These are phyloP conservation scores for Talaromyces islandicus DNA, from an alignment of 2,329 filamentous ascomycete genomes.

Conservation along the genomic window DNA sequence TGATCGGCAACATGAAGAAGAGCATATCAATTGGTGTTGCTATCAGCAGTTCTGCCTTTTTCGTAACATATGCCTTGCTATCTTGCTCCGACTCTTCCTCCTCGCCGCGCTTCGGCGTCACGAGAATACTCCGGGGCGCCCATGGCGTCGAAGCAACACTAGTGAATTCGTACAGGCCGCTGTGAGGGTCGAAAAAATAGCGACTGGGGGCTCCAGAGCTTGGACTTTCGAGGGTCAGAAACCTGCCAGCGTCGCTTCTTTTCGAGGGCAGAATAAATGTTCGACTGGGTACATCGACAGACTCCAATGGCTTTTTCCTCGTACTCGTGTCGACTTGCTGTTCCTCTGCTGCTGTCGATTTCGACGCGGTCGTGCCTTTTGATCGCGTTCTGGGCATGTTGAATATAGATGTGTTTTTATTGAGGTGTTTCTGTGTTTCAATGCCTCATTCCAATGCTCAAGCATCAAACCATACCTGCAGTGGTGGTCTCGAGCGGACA, in stretches of 20 bases:
- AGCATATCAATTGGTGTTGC: slow-evolving; percentile 79
- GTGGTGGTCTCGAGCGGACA: not conserved
- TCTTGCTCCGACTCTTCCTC: slow-evolving; percentile 3
- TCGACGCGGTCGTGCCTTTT: not conserved
- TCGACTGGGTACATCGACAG: slow-evolving; percentile 33
- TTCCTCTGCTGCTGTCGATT: slow-evolving; percentile 11
- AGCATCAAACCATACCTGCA: not conserved
- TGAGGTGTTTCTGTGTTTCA: not conserved
- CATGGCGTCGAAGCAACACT: slow-evolving; percentile 47
- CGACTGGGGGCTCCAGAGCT: slow-evolving; percentile 42
- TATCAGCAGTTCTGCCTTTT: slow-evolving; percentile 68
- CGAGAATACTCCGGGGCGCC: slow-evolving; percentile 50
- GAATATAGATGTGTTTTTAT: not conserved
- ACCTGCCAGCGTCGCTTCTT: slow-evolving; percentile 46
- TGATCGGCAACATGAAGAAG: slow-evolving; percentile 72
- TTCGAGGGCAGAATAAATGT: slow-evolving; percentile 54
- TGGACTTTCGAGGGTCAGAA: slow-evolving; percentile 52
- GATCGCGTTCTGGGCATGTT: slow-evolving; percentile 21
- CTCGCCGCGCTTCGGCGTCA: slow-evolving; percentile 28
- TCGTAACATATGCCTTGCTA: slow-evolving; percentile 51
- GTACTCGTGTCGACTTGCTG: slow-evolving; percentile 6
- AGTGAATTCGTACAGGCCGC: slow-evolving; percentile 58
- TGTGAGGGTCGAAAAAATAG: slow-evolving; percentile 53
- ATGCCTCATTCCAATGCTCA: not conserved
- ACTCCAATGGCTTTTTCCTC: slow-evolving; percentile 14